A percentile compares a stretch with the other conserved stretches of the same genome.
Conservation (phyloP, 1,284 basidiomycete genomes). For the Stereum hirsutum region DNA sequence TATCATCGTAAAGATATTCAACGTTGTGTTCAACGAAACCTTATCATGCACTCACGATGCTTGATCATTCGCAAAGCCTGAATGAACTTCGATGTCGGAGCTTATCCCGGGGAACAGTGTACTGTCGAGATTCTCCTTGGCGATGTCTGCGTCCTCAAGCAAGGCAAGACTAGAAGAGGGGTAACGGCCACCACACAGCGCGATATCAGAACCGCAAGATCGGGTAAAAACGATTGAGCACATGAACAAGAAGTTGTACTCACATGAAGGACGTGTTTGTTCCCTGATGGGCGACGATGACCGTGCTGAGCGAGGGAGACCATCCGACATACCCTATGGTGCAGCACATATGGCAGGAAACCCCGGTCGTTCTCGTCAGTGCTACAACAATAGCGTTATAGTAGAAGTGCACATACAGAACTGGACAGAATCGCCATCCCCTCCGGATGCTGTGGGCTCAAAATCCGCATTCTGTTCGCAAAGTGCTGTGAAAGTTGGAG, state of each 20-base stretch:
- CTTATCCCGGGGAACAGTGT: conserved; percentile 49
- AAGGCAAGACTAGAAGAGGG: conserved; percentile 41
- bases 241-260: conserved; percentile 10
- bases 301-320: conserved; percentile 12
- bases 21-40: not conserved
- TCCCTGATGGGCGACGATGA: conserved; percentile 20
- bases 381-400: not conserved
- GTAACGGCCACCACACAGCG: too few relatives aligned
- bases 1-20: not conserved
- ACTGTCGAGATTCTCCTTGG: conserved; percentile 27
- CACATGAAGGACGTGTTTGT: conserved; percentile 29
- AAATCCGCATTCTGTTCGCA: conserved; percentile 48
- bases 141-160: conserved; percentile 44
- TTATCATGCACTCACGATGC: conserved; percentile 26
- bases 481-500: conserved; percentile 22
- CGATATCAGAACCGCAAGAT: not conserved
- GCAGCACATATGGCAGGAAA: not conserved
- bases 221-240: not conserved
- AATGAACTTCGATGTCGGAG: conserved; percentile 39
- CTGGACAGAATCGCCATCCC: conserved; percentile 14
- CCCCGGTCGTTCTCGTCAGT: too few relatives aligned
- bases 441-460: conserved; percentile 44
- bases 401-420: conserved; percentile 14
- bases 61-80: conserved; percentile 47
- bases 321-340: conserved; percentile 19